Base-by-base conservation (phyloP, 108 stramenopile species). In the Parmales sp. region DNA sequence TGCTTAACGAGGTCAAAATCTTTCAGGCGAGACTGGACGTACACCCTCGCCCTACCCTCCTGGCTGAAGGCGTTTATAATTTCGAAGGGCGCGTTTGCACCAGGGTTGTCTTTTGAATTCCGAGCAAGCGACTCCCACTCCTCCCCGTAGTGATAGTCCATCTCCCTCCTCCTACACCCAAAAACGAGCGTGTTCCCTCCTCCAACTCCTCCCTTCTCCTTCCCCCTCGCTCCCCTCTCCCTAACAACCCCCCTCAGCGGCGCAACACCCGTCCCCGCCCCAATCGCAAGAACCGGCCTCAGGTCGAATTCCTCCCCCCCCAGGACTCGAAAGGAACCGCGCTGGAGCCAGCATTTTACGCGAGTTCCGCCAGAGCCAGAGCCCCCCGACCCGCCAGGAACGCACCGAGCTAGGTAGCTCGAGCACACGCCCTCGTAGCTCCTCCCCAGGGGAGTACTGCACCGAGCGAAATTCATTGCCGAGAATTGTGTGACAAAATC, bases 191-290 rank as follows among this genome's bases (percentile, higher is more conserved):
- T 76, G 65, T 87, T 86, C n/a, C n/a, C n/a, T n/a, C n/a, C n/a
- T n/a, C n/a, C n/a, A n/a, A n/a, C n/a, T n/a, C n/a, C n/a, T n/a
- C n/a, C n/a, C n/a, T n/a, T n/a, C n/a, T n/a, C n/a, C n/a, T n/a
- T n/a, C n/a, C 50, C 23, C 16, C 65, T 20, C 46, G 81, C 83
- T 19, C 82, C 71, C 16, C 90, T 78, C 74, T 90, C 90, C 44
- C 79, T 46, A 37, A 90, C 76, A 11, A 90, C 63, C 19, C 82
- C 79, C 37, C 90, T 82, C 41, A 90, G 81, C 19, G 90, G 90
- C 26, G 90, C 90, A 36, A 90, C 75, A 8, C 90, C 90, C 2
- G 90, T 90, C 37, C 90, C 90, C 39, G 87, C 86, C 38, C 90
- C 87, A 45, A 90, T 81, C 64, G 74, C 87, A 25, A 90, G 37